Conservation (phyloP, 2,329 filamentous ascomycete genomes). For the Xylaria sp. region DNA sequence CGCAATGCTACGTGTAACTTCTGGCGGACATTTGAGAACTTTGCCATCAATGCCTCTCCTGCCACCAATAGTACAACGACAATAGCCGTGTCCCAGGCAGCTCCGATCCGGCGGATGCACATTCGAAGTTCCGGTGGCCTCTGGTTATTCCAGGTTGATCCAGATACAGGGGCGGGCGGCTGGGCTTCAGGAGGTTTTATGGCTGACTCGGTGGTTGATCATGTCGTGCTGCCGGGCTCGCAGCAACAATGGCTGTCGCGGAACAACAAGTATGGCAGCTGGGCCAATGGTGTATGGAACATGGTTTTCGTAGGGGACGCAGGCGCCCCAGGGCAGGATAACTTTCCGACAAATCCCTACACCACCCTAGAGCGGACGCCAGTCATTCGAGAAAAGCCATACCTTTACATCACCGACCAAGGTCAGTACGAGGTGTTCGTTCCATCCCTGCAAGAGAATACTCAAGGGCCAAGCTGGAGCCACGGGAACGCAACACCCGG, state of each 20-base stretch:
- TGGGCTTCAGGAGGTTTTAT: constrained; percentile 52
- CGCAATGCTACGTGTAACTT: constrained; percentile 53
- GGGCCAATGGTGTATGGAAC: constrained; percentile 52
- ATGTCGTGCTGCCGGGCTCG: constrained; percentile 49
- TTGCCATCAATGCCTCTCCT: constrained; percentile 48
- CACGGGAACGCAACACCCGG: constrained; percentile 43
- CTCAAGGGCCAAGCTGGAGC: constrained; percentile 48
- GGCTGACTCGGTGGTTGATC: constrained; percentile 50
- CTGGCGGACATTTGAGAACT: constrained; percentile 51
- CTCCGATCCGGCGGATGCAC: constrained; percentile 49
- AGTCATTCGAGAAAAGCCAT: constrained; percentile 51
- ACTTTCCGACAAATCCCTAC: constrained; percentile 47
- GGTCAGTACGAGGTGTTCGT: constrained; percentile 48
- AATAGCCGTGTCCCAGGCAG: constrained; percentile 51
- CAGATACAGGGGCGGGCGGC: constrained; percentile 47
- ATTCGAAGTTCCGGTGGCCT: constrained; percentile 48
- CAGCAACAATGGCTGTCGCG: constrained; percentile 52
- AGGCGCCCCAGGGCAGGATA: constrained; percentile 45
- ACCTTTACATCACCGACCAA: constrained; percentile 42
- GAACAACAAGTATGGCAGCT: constrained; percentile 50
- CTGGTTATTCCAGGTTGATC: constrained; percentile 52
- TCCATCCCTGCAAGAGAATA: constrained; percentile 46
- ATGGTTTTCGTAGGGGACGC: constrained; percentile 51
- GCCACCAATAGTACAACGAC: constrained; percentile 50
- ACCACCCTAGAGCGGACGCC: constrained; percentile 49